Evolutionary conservation across 441 rosid species (phyloP).

Genomic region (Brassica hybrid): DNA sequence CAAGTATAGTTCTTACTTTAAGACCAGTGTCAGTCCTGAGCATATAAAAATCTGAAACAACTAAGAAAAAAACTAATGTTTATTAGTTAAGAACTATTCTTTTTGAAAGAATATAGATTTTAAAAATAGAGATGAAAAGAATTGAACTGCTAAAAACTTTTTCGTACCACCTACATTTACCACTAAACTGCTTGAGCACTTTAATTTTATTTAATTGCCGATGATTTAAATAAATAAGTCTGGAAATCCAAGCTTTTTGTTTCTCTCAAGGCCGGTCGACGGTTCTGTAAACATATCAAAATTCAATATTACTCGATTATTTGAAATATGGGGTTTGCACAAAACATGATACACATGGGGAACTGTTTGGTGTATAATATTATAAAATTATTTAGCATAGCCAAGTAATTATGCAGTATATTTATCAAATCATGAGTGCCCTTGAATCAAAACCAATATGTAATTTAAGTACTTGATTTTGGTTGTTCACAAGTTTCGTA

Average conservation of each 20-base stretch:
- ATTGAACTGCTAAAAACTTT: not conserved
- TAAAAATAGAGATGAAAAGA: not conserved
- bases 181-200: not conserved
- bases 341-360: conserved; percentile 45
- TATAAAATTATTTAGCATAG: conserved; percentile 7
- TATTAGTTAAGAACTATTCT: not conserved
- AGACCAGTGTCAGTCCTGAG: conserved; percentile 11
- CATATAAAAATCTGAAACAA: not conserved
- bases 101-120: not conserved
- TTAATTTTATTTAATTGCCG: not conserved
- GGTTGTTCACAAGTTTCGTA: conserved; percentile 40
- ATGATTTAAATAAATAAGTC: not conserved
- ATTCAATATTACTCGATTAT: conserved; percentile 7
- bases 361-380: conserved; percentile 21
- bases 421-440: conserved; percentile 27
- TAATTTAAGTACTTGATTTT: conserved; percentile 32
- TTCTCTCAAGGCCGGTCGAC: not conserved
- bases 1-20: conserved; percentile 17
- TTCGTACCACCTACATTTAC: not conserved
- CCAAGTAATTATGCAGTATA: conserved; percentile 23
- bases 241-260: not conserved
- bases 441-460: conserved; percentile 37
- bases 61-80: not conserved
- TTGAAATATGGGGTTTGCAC: conserved; percentile 29
- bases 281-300: conserved; percentile 12